These are phyloP conservation scores for Penicillium maclennaniae DNA, from an alignment of 495 filamentous ascomycete genomes.

Conservation along the genomic window DNA sequence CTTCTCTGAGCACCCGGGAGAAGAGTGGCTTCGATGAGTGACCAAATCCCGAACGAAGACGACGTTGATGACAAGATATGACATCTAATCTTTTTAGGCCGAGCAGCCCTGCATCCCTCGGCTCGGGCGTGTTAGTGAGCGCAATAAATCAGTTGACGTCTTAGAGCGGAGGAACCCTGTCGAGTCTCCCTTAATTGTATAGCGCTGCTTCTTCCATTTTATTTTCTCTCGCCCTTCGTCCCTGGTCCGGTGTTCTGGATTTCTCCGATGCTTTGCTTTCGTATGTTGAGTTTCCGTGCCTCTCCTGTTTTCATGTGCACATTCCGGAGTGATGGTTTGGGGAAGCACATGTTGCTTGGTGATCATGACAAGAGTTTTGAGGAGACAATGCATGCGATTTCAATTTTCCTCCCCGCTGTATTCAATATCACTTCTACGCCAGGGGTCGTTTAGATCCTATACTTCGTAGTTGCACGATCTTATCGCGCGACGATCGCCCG, in stretches of 20 bases:
- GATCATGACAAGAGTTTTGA: constrained; percentile 9
- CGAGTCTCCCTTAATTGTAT: constrained; percentile 24
- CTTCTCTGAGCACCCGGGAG: constrained; percentile 5
- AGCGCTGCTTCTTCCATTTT: constrained; percentile 22
- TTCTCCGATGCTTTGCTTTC: constrained; percentile 2
- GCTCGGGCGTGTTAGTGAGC: constrained; percentile 27
- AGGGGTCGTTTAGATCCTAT: too few relatives aligned
- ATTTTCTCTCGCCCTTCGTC: constrained; percentile 12
- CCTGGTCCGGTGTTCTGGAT: constrained; percentile 23
- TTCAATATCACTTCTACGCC: not conserved
- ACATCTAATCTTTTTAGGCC: constrained; percentile 26
- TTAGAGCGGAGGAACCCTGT: constrained; percentile 19
- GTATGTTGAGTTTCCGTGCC: not conserved
- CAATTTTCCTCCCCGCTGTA: not conserved
- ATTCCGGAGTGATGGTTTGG: constrained; percentile 15
- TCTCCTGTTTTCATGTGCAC: constrained; percentile 8
- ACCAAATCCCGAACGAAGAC: constrained; percentile 26
- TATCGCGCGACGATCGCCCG: constrained; percentile 19
- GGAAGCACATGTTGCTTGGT: constrained; percentile 8
- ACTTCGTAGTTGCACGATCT: not conserved
- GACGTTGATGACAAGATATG: constrained; percentile 35
- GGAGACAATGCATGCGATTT: constrained; percentile 16
- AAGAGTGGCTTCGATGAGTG: constrained; percentile 20
- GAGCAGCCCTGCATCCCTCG: constrained; percentile 20
- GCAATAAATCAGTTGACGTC: constrained; percentile 27